Percentiles rank a stretch among this genome's conserved stretches.
phyloP scores from a whole-genome alignment of 2,329 filamentous ascomycete genomes.

The Exophiala lecanii-corni region DNA sequence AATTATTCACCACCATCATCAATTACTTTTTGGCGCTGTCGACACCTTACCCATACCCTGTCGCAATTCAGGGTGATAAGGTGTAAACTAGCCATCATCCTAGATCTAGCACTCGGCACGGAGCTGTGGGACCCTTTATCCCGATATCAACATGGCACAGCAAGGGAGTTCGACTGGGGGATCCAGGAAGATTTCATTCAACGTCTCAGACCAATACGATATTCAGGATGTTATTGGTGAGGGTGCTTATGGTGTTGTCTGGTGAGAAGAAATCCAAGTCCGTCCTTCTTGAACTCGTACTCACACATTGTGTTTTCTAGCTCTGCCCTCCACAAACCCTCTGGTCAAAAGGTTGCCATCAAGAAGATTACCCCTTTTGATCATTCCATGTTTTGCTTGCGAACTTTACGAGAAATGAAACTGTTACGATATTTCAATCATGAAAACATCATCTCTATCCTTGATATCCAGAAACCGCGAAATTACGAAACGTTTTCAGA shows the following conservation, averaged over 20 bases:
- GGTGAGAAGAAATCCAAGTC: slow-evolving; percentile 55
- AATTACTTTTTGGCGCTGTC: too few relatives aligned
- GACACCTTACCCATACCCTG: too few relatives aligned
- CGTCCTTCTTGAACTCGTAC: not conserved
- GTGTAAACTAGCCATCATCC: too few relatives aligned
- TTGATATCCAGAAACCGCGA: slow-evolving; percentile 96
- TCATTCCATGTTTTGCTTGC: slow-evolving; percentile 96
- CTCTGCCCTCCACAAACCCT: slow-evolving; percentile 96
- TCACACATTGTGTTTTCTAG: slow-evolving; percentile 42
- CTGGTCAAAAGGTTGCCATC: slow-evolving; percentile 96
- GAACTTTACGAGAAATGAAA: slow-evolving; percentile 98
- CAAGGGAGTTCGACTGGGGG: slow-evolving; percentile 52
- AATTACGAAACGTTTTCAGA: slow-evolving; percentile 96
- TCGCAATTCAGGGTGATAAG: too few relatives aligned
- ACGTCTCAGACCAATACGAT: slow-evolving; percentile 98
- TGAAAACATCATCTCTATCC: slow-evolving; percentile 99
- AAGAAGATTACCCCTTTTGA: slow-evolving; percentile 99
- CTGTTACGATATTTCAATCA: slow-evolving; percentile 98
- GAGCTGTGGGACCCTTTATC: too few relatives aligned
- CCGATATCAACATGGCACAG: slow-evolving; percentile 39
- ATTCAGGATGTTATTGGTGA: slow-evolving; percentile 99
- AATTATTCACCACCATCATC: too few relatives aligned
- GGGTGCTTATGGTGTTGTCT: slow-evolving; percentile 96
- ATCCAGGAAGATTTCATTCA: slow-evolving; percentile 96
- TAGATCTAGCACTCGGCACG: too few relatives aligned